A percentile compares a stretch with the other conserved stretches of the same genome.
These are phyloP conservation scores for Withania somnifera DNA, from an alignment of 305 asterid species.

Conservation along the genomic window DNA sequence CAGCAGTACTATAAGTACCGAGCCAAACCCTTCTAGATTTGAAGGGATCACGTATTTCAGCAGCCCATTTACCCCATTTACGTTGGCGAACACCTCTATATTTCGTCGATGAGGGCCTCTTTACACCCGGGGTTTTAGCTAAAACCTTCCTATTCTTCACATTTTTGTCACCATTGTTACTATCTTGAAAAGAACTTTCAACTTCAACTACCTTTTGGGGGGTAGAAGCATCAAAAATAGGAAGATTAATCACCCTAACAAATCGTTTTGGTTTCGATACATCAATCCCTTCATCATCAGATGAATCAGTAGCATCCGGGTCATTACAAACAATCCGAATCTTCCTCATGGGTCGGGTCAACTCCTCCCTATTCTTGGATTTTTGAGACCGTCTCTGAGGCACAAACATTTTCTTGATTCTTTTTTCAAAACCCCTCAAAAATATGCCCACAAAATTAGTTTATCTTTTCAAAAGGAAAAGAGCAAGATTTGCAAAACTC, in stretches of 20 bases:
- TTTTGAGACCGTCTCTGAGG: slow-evolving; percentile 17
- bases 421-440: slow-evolving; percentile 19
- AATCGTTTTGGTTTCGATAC: slow-evolving; percentile 31
- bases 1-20: slow-evolving; percentile 65
- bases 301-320: slow-evolving; percentile 88
- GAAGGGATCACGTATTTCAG: slow-evolving; percentile 80
- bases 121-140: background rate
- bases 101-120: slow-evolving; percentile 14
- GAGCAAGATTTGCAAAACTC: background rate
- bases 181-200: slow-evolving; percentile 39
- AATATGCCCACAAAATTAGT: background rate
- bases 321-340: slow-evolving; percentile 52
- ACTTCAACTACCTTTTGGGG: slow-evolving; percentile 4
- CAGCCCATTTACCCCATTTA: slow-evolving; percentile 97
- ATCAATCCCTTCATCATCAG: slow-evolving; percentile 48
- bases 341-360: slow-evolving; percentile 23
- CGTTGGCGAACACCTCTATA: slow-evolving; percentile 64
- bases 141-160: slow-evolving; percentile 16
- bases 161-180: slow-evolving; percentile 33
- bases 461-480: background rate
- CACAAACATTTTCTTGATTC: slow-evolving; percentile 24
- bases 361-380: slow-evolving; percentile 9
- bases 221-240: background rate
- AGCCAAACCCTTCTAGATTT: slow-evolving; percentile 63
- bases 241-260: slow-evolving; percentile 36